Evolutionary conservation across 352 stramenopile genomes (phyloP), one percentile per base, ranked within the genome.

Genomic region (Phytophthora idaei): DNA sequence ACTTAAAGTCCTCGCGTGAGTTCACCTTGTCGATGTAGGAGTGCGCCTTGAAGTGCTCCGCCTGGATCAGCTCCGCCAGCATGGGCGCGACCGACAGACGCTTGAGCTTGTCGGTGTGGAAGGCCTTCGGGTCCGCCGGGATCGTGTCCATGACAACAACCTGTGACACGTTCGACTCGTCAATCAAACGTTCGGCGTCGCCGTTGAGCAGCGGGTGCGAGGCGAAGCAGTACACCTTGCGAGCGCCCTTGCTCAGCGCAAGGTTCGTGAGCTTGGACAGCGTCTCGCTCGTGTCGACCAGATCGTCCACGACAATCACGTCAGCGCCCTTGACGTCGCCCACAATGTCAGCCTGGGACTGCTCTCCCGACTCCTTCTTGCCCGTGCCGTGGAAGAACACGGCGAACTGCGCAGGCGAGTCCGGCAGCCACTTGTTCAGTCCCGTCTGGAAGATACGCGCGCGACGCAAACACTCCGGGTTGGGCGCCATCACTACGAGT

Each of bases 121-220:
- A 86, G 14, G 66, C 71, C 57, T 77, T 81, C 4, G 68, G 73
- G 63, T 85, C 78, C 14, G 73, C 71, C 21, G 90, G 88, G 60
- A 97, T 92, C 54, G 90, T 97, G 76, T 97, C 89, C 80, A 96
- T 96, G 56, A 97, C 89, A 42, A 97, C 80, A 21, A 98, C 89
- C 46, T 97, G 82, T 25, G 80, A 78, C 25, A 97, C 78, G 2
- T 88, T 80, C 39, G 80, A 90, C 5, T 95, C 77, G 27, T 96
- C 83, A 42, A 97, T 97, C 55, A 93, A 73, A 51, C 86, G 83
- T 61, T 97, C 87, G 12, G 90, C 84, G 29, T 97, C 83, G 27
- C 88, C 85, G 14, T 84, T 94, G n/a, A 98, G 82, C 64, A 98
- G 69, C 59, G 90, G 89, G 75, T 98, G 91, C 45, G 90, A 97